Base-by-base conservation (phyloP, 768 basidiomycete species). In the Rhodotorula babjevae region DNA sequence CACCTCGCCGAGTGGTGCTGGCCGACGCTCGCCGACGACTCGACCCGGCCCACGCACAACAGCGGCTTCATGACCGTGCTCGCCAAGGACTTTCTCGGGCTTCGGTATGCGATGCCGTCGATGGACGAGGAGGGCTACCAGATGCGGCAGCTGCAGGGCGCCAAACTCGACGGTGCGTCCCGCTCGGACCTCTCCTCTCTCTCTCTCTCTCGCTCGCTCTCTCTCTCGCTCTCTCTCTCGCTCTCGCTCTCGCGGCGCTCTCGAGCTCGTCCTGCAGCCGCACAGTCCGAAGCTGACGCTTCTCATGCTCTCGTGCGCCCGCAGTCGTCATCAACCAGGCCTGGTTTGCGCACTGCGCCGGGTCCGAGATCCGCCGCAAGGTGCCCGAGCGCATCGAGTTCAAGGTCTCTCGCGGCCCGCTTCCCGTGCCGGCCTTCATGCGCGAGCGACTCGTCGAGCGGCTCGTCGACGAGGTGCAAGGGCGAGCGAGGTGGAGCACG, bases 311-410 rank as follows among this genome's bases (percentile, higher is more conserved):
- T 46, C 44, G n/a, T n/a, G n/a, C n/a, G 11, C 25, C 36, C 15
- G 49, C 65, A 67, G 65, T 52, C 1, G 47, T 67, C 33, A 8
- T 60, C 33, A 50, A 60, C 12, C 47, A 36, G 18, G 12, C 47
- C 16, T 67, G 65, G 65, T 67, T 60, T 49, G 19, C 47, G 0
- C 58, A 59, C 58, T 49, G 57, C 33, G 46, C 27, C 14, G 27
- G 36, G 25, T 12, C 5, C 57, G 33, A n/a, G 16, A n/a, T 58
- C 25, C 65, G 65, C 14, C 29, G 27, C 1, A 47, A 49, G 31
- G 21, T 67, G 15, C 12, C 18, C 27, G 27, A 36, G 16, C 65
- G 65, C 23, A 8, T 65, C 29, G 55, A 31, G 21, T 29, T 31
- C n/a, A 65, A 65, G 31, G 31, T 65, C 40, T 40, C 15, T 10